Evolutionary conservation across 805 yeast genomes (phyloP), one percentile per base, ranked within the genome.

Genomic region (Ogataea trehalophila): DNA sequence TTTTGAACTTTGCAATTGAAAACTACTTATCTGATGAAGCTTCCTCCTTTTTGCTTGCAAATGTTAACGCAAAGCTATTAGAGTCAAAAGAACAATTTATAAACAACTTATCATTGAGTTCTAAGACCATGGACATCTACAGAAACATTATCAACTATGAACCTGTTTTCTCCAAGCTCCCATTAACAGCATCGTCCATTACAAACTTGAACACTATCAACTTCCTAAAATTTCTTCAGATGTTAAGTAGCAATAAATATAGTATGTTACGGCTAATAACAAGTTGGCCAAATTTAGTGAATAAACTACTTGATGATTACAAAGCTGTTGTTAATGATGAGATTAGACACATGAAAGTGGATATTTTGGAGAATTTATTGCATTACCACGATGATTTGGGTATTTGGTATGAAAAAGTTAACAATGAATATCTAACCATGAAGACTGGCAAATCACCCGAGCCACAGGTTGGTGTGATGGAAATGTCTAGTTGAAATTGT

Each of bases 271-370:
- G 52, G 18, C 49, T 70, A 11, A 46, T 66, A 2, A 41, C 44
- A 13, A 45, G 47, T 1, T 67, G 68, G 68, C 63, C 70, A 2
- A 39, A 43, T 6, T 52, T 61, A 13, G 52, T 68, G 60, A 59
- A 59, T 33, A 47, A 46, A 20, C 42, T 68, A 37, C 49, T 67
- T 13, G 59, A 60, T 40, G 64, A 61, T 11, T 50, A 49, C 40
- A 49, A 45, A 16, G 37, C 45, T 23, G 48, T 59, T 20, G 44
- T 40, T 17, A 58, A 57, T 46, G 44, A 54, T 6, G 58, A 58
- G 15, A 44, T 60, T 17, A 60, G 62, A 61, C 46, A 49, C 6
- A 23, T 51, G 29, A 58, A 58, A 39, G 11, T 53, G 15, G 42
- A 41, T 5, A 43, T 54, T 3, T 39, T 62, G 31, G 55, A 55